A percentile compares a stretch with the other conserved stretches of the same genome.
Evolutionary conservation across 2,329 filamentous ascomycete species (phyloP).

Genomic region (Arthroderma sp.): DNA sequence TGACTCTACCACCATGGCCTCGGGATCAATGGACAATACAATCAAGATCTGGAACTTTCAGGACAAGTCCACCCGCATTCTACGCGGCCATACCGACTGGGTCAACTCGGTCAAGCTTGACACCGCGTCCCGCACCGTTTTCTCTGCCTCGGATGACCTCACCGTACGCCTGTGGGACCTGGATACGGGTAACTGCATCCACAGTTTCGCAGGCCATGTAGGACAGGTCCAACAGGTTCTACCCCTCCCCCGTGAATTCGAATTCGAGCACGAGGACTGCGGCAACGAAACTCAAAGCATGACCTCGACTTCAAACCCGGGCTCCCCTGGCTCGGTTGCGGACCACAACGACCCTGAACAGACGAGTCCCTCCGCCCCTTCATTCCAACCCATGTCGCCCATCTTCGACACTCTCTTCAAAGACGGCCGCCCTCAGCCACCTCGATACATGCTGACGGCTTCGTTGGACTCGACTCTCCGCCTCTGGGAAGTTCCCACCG

Average conservation of each 20-base stretch:
- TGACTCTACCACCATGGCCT: constrained; percentile 69
- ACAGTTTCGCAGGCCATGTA: constrained; percentile 72
- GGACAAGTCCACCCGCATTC: constrained; percentile 62
- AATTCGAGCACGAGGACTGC: constrained; percentile 53
- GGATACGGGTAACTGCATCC: constrained; percentile 66
- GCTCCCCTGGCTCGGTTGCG: constrained; percentile 1
- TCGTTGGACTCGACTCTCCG: constrained; percentile 84
- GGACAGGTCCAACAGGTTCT: constrained; percentile 90
- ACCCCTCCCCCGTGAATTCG: constrained; percentile 72
- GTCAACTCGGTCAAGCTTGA: constrained; percentile 93
- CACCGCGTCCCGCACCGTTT: constrained; percentile 64
- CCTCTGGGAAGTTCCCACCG: constrained; percentile 77
- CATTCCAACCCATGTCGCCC: constrained; percentile 13
- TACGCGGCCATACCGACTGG: constrained; percentile 84
- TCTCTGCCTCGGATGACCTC: constrained; percentile 88
- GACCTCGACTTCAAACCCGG: constrained; percentile 9
- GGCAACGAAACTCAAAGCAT: constrained; percentile 21
- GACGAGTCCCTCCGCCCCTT: constrained; percentile 8
- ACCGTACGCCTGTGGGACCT: constrained; percentile 89
- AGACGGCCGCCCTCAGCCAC: constrained; percentile 55
- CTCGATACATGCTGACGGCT: constrained; percentile 84
- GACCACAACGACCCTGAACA: constrained; percentile 13
- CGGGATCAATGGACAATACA: constrained; percentile 76
- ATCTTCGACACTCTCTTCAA: constrained; percentile 38
- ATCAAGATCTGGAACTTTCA: constrained; percentile 90